Conservation (phyloP, 371 early-diverging fungal species). For the Saksenaea vasiformis region DNA sequence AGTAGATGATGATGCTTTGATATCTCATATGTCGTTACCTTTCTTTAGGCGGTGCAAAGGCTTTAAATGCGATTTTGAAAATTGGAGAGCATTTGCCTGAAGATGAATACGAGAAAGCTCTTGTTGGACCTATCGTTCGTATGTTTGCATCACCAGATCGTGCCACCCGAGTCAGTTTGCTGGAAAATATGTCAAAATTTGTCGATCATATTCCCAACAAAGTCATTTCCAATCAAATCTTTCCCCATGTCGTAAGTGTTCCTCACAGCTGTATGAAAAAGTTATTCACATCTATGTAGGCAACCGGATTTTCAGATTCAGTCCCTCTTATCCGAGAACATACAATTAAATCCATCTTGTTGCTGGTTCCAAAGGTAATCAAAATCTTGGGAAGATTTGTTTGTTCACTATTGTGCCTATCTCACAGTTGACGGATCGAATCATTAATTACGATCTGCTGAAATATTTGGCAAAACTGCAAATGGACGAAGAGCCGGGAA, state of each 20-base stretch:
- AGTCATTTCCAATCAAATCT: conserved; percentile 82
- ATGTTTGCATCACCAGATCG: conserved; percentile 92
- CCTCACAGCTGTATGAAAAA: not conserved
- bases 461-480: conserved; percentile 85
- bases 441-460: conserved; percentile 85
- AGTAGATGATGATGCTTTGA: not conserved
- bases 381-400: not conserved
- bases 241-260: conserved; percentile 73
- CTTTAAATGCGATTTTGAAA: conserved; percentile 80
- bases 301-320: conserved; percentile 87
- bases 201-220: conserved; percentile 71
- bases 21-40: not conserved
- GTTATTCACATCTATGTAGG: conserved; percentile 37
- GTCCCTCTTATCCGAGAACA: conserved; percentile 90
- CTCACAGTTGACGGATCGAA: conserved; percentile 64
- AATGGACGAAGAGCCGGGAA: conserved; percentile 92
- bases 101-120: conserved; percentile 69
- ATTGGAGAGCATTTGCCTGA: conserved; percentile 75
- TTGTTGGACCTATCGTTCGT: conserved; percentile 77
- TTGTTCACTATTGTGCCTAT: not conserved
- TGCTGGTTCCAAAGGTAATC: conserved; percentile 70
- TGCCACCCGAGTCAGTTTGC: conserved; percentile 80
- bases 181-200: conserved; percentile 78
- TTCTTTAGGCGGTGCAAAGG: conserved; percentile 74
- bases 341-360: conserved; percentile 82